A percentile compares a stretch with the other conserved stretches of the same genome.
These are phyloP conservation scores for Geotrichum citri-aurantii DNA, from an alignment of 1,139 yeast species.

Conservation along the genomic window DNA sequence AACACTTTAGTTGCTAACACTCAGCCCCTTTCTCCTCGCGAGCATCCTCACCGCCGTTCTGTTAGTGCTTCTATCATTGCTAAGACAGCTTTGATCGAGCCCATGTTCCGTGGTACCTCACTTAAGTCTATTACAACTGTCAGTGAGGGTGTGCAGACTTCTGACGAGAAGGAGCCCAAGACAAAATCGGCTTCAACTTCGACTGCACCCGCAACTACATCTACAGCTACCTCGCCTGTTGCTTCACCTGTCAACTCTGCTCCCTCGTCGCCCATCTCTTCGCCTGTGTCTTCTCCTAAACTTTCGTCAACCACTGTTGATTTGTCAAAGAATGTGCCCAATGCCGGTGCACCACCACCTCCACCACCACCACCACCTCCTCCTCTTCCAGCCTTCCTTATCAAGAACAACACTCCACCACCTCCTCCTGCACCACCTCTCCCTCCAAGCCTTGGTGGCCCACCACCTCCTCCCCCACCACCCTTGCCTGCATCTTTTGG, in stretches of 20 bases:
- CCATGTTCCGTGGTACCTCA: slow-evolving; percentile 5
- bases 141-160: not conserved
- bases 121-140: not conserved
- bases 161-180: not conserved
- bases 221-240: slow-evolving; percentile 9
- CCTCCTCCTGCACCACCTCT: slow-evolving; percentile 38
- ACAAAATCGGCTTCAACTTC: slow-evolving; percentile 32
- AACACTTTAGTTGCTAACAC: slow-evolving; percentile 1
- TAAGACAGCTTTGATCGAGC: slow-evolving; percentile 5
- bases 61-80: slow-evolving; percentile 14
- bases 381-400: slow-evolving; percentile 34
- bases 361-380: slow-evolving; percentile 31
- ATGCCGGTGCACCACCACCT: slow-evolving; percentile 28
- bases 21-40: not conserved
- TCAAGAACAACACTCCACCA: slow-evolving; percentile 35
- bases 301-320: slow-evolving; percentile 20
- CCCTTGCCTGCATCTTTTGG: slow-evolving; percentile 26
- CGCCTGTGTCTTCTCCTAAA: slow-evolving; percentile 27
- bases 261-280: slow-evolving; percentile 1
- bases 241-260: slow-evolving; percentile 17
- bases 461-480: slow-evolving; percentile 36
- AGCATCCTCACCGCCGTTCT: slow-evolving; percentile 11
- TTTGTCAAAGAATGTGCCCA: not conserved
- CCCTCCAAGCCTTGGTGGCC: slow-evolving; percentile 27
- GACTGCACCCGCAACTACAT: slow-evolving; percentile 32